A percentile compares a stretch with the other conserved stretches of the same genome.
phyloP scores from a whole-genome alignment of 179 eudicot species.

The Beta corolliflora region DNA sequence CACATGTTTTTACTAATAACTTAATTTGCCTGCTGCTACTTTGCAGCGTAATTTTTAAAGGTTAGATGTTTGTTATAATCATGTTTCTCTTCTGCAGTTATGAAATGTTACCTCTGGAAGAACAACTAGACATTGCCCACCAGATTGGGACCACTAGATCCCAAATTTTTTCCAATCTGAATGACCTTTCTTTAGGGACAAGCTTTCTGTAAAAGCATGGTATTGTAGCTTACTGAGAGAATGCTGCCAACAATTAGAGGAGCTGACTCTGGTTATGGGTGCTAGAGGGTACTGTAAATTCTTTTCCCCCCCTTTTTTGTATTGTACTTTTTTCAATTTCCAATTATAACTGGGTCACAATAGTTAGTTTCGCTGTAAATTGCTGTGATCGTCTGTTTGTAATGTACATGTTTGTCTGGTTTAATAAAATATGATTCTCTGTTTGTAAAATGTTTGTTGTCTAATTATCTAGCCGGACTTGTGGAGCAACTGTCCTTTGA shows the following conservation, averaged over 20 bases:
- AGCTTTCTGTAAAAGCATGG: slow-evolving; percentile 68
- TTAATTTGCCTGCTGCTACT: neutral
- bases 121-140: slow-evolving; percentile 84
- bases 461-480: too few species aligned
- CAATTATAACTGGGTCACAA: neutral
- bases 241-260: neutral
- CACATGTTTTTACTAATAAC: neutral
- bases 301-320: neutral
- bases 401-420: neutral
- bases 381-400: slow-evolving; percentile 10
- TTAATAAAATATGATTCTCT: neutral
- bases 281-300: slow-evolving; percentile 1
- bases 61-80: neutral
- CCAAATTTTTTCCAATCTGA: slow-evolving; percentile 75
- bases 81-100: slow-evolving; percentile 51
- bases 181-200: slow-evolving; percentile 78
- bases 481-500: too few species aligned
- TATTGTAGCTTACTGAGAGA: neutral
- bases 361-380: slow-evolving; percentile 17
- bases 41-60: neutral
- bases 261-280: neutral
- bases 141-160: slow-evolving; percentile 90
- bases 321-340: neutral
- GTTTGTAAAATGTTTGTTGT: slow-evolving; percentile 4
- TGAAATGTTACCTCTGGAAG: slow-evolving; percentile 84